Base-by-base conservation (phyloP, 208 protist genomes). In the Strigomonas culicis region DNA sequence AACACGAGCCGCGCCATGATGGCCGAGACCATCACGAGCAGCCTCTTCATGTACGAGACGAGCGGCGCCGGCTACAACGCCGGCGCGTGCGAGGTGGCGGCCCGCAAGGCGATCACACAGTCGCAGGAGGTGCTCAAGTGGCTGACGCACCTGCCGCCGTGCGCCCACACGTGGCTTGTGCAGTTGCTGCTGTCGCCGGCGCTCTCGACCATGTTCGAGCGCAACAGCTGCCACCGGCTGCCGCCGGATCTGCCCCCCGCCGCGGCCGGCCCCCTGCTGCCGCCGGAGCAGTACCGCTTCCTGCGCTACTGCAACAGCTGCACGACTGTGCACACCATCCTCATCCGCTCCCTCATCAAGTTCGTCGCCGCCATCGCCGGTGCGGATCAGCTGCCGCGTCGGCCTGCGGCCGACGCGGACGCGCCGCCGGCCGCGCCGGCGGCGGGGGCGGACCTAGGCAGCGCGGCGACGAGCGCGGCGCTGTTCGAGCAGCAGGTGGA, bases 231-330 rank as follows among this genome's bases (percentile, higher is more conserved):
- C 17, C 21, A 31, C 6, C 25, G 30, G 15, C 10, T 46, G 32
- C 28, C 11, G 7, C 55, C 30, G 17, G 4, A 13, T 39, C 28
- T 53, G 22, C 2, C 17, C 19, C 15, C 15, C 7, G 8, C 3
- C 61, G n/a, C 28, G 32, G 36, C 2, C 65, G 57, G 28, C 28
- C 24, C 43, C 43, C 53, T 63, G 13, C 70, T 94, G 21, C 56
- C 66, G 4, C 62, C 72, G 13, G 84, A 92, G 68, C 62, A 74
- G 41, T 92, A 84, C 60, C 72, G 69, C 34, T 95, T 92, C 62
- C 67, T 92, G 44, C 85, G 88, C 21, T 87, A 91, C 64, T 67
- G 80, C 31, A 92, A 89, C 71, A 82, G 88, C 53, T 92, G 82
- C 71, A 84, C 82, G 15, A 73, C 53, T 34, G 74, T 80, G 22